Conservation (phyloP, 805 yeast genomes). For the Wickerhamomyces tratensis region DNA sequence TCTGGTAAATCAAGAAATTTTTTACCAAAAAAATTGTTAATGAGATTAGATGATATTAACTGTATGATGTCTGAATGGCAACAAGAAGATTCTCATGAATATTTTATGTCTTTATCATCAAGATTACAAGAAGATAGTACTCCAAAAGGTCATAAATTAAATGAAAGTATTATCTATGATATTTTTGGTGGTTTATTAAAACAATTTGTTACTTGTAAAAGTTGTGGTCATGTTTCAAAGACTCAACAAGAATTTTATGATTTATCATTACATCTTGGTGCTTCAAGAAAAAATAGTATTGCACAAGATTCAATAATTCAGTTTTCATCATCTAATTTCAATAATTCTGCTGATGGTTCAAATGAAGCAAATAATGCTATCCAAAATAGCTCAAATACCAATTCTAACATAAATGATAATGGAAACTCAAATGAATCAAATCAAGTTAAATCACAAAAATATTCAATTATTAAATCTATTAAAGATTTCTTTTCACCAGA, state of each 20-base stretch:
- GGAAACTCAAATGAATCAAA: neutral
- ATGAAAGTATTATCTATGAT: slow-evolving; percentile 76
- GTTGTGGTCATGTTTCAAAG: slow-evolving; percentile 72
- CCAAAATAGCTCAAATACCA: too few species aligned
- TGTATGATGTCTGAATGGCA: slow-evolving; percentile 97
- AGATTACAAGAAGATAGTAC: slow-evolving; percentile 87
- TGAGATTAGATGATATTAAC: slow-evolving; percentile 71
- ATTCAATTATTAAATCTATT: slow-evolving; percentile 67
- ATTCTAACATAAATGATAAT: neutral
- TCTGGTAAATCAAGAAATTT: slow-evolving; percentile 33
- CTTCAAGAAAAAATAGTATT: slow-evolving; percentile 14
- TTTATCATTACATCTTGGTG: slow-evolving; percentile 62
- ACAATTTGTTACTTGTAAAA: slow-evolving; percentile 77
- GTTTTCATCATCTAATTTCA: neutral
- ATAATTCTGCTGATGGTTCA: too few species aligned
- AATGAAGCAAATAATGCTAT: too few species aligned
- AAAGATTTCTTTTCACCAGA: slow-evolving; percentile 80
- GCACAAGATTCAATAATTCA: neutral
- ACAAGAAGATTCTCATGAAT: slow-evolving; percentile 97
- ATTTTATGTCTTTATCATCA: slow-evolving; percentile 84
- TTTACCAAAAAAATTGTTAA: slow-evolving; percentile 68
- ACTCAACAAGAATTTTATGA: slow-evolving; percentile 95
- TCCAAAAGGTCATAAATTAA: slow-evolving; percentile 81
- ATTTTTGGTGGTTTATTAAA: slow-evolving; percentile 87
- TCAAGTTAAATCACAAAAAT: slow-evolving; percentile 23